phyloP scores from a whole-genome alignment of 208 protist species.

The Wallacemonas sp. region DNA sequence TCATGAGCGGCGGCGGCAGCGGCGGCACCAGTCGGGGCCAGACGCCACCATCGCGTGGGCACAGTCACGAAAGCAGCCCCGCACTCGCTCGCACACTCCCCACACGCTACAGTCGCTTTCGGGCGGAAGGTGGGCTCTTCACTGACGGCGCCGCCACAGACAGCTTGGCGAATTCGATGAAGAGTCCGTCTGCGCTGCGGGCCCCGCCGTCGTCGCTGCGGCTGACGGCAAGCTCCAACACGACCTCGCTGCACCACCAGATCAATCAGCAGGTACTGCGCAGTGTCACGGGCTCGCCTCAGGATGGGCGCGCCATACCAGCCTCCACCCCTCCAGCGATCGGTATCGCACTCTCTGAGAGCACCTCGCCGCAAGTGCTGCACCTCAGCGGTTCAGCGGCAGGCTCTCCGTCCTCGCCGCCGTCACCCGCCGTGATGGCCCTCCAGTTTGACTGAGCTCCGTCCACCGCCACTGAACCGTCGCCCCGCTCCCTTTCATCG shows the following conservation, averaged over 20 bases:
- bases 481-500: too few species aligned
- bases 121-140: too few species aligned
- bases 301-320: neutral
- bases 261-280: conserved; percentile 8
- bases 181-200: neutral
- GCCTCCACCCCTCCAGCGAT: neutral
- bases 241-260: conserved; percentile 6
- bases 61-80: neutral
- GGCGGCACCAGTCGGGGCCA: neutral
- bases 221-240: neutral
- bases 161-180: neutral
- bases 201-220: neutral
- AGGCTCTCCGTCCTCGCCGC: too few species aligned
- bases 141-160: neutral
- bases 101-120: neutral
- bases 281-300: neutral
- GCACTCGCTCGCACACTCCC: conserved; percentile 4
- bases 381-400: too few species aligned
- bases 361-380: neutral
- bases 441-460: neutral
- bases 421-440: neutral
- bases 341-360: neutral
- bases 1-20: neutral
- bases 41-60: neutral
- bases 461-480: too few species aligned